Percentiles rank a stretch among this genome's conserved stretches.
phyloP scores from a whole-genome alignment of 495 filamentous ascomycete species.

The Aspergillus steynii region DNA sequence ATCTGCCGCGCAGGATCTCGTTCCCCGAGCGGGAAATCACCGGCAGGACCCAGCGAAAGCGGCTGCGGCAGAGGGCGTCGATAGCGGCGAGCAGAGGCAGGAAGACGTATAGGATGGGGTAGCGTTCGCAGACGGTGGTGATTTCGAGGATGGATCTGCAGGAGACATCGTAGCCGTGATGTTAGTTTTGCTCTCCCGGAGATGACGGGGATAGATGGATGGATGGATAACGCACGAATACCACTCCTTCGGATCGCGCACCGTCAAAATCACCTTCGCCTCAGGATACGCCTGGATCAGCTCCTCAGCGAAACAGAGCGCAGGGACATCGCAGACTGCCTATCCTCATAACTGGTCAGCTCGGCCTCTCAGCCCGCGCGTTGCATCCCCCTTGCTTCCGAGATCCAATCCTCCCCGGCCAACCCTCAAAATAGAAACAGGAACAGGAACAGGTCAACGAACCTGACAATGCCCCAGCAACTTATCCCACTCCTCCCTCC shows the following conservation, averaged over 20 bases:
- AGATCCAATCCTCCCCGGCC: neutral
- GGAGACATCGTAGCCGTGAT: neutral
- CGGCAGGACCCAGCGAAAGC: neutral
- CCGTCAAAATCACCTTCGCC: conserved; percentile 14
- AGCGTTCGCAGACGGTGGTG: neutral
- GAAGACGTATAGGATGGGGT: neutral
- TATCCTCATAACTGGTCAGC: neutral
- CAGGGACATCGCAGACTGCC: conserved; percentile 10
- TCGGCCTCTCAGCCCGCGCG: too few relatives aligned
- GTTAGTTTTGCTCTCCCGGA: neutral
- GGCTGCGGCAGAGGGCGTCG: neutral
- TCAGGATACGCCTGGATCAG: conserved; percentile 14
- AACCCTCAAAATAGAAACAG: neutral
- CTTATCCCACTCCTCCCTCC: conserved; percentile 2
- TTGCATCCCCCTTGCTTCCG: neutral
- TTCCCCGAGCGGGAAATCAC: neutral
- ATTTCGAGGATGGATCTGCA: neutral
- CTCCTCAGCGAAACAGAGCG: conserved; percentile 9
- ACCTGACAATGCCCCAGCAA: conserved; percentile 11
- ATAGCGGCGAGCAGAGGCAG: neutral
- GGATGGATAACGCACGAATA: neutral
- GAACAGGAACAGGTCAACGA: neutral
- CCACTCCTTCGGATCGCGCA: conserved; percentile 2
- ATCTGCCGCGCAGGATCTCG: neutral
- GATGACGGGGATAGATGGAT: too few relatives aligned